Evolutionary conservation across 495 filamentous ascomycete genomes (phyloP).

Genomic region (Apodospora peruviana): DNA sequence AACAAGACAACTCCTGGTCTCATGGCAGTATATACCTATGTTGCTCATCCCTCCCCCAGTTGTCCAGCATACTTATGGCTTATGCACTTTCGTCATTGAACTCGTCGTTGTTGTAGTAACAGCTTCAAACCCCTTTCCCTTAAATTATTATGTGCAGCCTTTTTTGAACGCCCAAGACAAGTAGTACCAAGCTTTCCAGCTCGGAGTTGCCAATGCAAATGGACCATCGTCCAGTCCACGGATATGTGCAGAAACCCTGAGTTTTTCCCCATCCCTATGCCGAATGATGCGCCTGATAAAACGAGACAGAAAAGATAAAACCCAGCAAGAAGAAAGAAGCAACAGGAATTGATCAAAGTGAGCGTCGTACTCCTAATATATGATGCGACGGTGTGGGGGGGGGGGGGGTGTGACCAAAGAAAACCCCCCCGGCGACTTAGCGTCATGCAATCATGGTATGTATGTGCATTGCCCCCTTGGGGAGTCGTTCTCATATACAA

Average conservation of each 20-base stretch:
- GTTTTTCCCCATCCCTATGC: background rate
- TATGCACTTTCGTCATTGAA: too few relatives aligned
- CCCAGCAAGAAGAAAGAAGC: background rate
- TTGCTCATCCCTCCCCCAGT: too few relatives aligned
- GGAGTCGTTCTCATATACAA: conserved; percentile 5
- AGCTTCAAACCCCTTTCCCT: too few relatives aligned
- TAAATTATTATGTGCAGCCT: background rate
- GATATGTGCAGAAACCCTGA: background rate
- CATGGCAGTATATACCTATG: too few relatives aligned
- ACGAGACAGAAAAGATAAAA: background rate
- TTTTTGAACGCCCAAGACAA: background rate
- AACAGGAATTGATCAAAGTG: background rate
- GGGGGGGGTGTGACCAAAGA: background rate
- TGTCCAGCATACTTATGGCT: too few relatives aligned
- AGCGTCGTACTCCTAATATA: background rate
- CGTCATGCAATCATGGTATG: conserved; percentile 1
- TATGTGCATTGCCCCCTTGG: background rate
- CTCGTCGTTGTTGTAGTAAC: too few relatives aligned
- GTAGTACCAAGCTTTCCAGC: background rate
- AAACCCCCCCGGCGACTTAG: background rate
- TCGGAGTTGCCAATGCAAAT: background rate
- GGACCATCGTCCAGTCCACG: too few relatives aligned
- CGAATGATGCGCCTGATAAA: background rate
- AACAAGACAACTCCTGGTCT: too few relatives aligned
- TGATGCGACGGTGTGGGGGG: background rate